Percentiles rank a stretch among this genome's conserved stretches.
Evolutionary conservation across 75 land plant species (phyloP).

Genomic region (Gnetum montanum): DNA sequence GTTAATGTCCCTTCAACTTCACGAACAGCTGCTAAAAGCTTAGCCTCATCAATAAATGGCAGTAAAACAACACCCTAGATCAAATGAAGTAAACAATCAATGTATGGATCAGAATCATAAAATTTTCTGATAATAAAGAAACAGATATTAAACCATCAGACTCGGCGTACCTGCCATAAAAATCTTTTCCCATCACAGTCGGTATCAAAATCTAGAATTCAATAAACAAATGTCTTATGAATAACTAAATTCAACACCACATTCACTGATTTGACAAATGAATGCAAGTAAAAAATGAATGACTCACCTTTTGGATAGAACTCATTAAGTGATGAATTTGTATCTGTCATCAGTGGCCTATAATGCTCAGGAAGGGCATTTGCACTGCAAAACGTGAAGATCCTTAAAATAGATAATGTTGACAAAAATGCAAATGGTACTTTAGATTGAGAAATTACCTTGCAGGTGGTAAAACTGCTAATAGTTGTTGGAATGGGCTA

Average conservation of each 20-base stretch:
- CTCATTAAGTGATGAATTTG: slow-evolving; percentile 18
- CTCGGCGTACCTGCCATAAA: slow-evolving; percentile 32
- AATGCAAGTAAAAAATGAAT: background rate
- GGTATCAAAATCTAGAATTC: slow-evolving; percentile 30
- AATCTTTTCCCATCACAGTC: slow-evolving; percentile 42
- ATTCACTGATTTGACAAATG: background rate
- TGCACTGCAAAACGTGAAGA: slow-evolving; percentile 12
- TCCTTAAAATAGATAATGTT: background rate
- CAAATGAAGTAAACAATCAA: background rate
- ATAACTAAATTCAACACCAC: background rate
- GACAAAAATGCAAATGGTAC: background rate
- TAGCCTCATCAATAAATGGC: slow-evolving; percentile 41
- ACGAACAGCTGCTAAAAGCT: slow-evolving; percentile 25
- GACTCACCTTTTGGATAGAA: slow-evolving; percentile 32
- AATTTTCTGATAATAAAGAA: background rate
- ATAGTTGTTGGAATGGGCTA: slow-evolving; percentile 33
- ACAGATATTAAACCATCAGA: background rate
- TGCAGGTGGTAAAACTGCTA: slow-evolving; percentile 35
- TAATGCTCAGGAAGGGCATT: slow-evolving; percentile 25
- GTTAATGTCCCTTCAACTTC: slow-evolving; percentile 29
- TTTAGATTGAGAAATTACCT: slow-evolving; percentile 12
- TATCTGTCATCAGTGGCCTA: slow-evolving; percentile 16
- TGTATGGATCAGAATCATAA: no score
- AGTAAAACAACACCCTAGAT: slow-evolving; percentile 39
- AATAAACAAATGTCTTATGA: background rate